Evolutionary conservation across 208 protist genomes (phyloP).

Genomic region (Balamuthia mandrillaris): DNA sequence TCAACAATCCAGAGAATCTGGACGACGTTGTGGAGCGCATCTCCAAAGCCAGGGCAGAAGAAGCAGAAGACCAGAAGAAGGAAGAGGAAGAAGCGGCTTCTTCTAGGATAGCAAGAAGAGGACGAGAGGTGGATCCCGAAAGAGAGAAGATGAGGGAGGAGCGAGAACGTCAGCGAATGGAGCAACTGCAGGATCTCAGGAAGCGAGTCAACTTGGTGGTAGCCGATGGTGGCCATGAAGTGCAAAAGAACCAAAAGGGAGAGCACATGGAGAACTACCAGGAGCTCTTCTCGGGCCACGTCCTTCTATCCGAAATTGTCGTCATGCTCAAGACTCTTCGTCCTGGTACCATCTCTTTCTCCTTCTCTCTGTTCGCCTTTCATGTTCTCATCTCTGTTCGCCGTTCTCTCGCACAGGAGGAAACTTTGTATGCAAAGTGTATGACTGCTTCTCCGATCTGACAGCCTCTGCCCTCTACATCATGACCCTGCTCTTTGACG

Average conservation of each 20-base stretch:
- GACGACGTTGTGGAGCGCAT: constrained; percentile 73
- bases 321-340: constrained; percentile 74
- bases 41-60: neutral
- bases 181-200: too few species aligned
- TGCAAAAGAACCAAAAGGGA: constrained; percentile 66
- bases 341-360: constrained; percentile 58
- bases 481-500: constrained; percentile 78
- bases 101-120: too few species aligned
- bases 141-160: too few species aligned
- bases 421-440: constrained; percentile 82
- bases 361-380: too few species aligned
- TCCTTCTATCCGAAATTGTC: constrained; percentile 81
- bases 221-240: constrained; percentile 82
- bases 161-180: too few species aligned
- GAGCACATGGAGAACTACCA: constrained; percentile 59
- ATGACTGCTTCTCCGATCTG: constrained; percentile 83
- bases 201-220: constrained; percentile 75
- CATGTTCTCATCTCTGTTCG: too few species aligned
- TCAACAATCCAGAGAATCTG: constrained; percentile 79
- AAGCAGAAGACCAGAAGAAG: too few species aligned
- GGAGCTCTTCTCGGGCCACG: constrained; percentile 81
- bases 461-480: constrained; percentile 77
- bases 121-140: too few species aligned
- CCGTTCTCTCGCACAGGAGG: neutral
- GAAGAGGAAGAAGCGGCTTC: too few species aligned